Percentiles rank a stretch among this genome's conserved stretches.
Conservation (phyloP, 495 filamentous ascomycete species). For the Podospora tetraspora region DNA sequence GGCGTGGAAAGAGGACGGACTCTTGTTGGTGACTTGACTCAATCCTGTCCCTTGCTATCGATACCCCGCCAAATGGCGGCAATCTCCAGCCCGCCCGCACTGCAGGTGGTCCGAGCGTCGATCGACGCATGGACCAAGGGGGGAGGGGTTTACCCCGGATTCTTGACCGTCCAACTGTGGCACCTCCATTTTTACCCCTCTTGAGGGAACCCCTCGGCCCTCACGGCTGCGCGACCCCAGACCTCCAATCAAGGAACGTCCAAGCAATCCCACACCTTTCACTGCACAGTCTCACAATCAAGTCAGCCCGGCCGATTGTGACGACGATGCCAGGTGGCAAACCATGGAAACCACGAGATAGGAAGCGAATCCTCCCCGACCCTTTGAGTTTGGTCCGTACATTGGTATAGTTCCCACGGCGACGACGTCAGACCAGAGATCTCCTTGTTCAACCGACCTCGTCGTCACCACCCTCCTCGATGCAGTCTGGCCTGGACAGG, state of each 20-base stretch:
- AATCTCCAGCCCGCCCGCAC: neutral
- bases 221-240: neutral
- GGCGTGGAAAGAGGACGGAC: neutral
- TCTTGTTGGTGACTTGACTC: neutral
- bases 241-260: neutral
- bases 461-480: neutral
- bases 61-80: conserved; percentile 14
- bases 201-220: neutral
- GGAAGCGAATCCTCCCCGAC: neutral
- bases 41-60: conserved; percentile 4
- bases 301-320: neutral
- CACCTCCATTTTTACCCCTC: neutral
- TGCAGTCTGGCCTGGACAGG: neutral
- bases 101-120: conserved; percentile 3
- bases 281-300: neutral
- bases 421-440: neutral
- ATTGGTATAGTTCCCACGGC: neutral
- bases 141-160: conserved; percentile 27
- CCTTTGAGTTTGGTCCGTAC: neutral
- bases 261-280: neutral
- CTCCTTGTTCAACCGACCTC: neutral
- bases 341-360: neutral
- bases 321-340: neutral
- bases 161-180: conserved; percentile 13
- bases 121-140: conserved; percentile 8